Percentiles rank a stretch among this genome's conserved stretches.
These are phyloP conservation scores for Solanum neorickii DNA, from an alignment of 257 asterid species.

Conservation along the genomic window DNA sequence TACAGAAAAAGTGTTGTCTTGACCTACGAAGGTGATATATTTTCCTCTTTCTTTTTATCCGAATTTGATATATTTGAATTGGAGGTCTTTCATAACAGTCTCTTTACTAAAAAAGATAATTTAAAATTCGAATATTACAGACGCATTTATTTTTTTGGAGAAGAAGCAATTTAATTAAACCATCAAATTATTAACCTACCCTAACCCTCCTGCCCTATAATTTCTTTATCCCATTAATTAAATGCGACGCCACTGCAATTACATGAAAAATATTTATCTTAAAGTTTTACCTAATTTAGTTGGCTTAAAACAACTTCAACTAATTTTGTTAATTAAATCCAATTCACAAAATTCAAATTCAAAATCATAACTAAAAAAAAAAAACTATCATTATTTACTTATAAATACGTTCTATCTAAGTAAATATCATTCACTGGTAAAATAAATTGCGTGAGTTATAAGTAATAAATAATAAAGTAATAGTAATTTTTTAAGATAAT, in stretches of 20 bases:
- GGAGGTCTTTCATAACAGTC: too few relatives aligned
- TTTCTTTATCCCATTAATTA: neutral
- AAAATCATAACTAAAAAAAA: neutral
- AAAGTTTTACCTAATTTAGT: too few relatives aligned
- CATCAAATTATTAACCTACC: neutral
- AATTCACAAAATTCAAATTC: neutral
- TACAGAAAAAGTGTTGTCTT: too few relatives aligned
- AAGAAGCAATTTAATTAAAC: neutral
- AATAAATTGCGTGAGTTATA: neutral
- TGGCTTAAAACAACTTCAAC: too few relatives aligned
- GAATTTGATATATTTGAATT: neutral
- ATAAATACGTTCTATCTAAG: neutral
- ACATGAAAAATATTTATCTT: too few relatives aligned
- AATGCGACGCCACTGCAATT: neutral
- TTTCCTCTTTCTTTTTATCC: too few relatives aligned
- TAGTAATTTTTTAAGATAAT: neutral
- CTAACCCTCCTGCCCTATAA: neutral
- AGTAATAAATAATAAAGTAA: neutral
- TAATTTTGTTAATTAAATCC: neutral
- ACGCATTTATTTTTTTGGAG: too few relatives aligned
- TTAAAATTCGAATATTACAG: too few relatives aligned
- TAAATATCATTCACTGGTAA: neutral
- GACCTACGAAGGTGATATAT: too few relatives aligned
- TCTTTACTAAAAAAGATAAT: too few relatives aligned
- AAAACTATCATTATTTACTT: neutral